Evolutionary conservation across 176 grass and related monocot genomes (phyloP).

Genomic region (Musa acuminata): DNA sequence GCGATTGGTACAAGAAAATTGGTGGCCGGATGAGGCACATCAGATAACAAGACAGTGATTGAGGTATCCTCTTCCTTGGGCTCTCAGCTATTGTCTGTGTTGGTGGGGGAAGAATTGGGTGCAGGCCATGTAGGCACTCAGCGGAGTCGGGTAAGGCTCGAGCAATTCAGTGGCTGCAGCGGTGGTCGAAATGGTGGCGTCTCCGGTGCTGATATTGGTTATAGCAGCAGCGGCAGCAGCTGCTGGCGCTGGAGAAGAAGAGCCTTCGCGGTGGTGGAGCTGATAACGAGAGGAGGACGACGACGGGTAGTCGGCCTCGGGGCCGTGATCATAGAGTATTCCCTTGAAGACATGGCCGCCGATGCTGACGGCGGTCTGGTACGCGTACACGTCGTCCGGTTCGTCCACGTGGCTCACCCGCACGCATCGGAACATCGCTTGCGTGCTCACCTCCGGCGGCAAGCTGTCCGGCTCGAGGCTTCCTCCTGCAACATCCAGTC

Average conservation of each 20-base stretch:
- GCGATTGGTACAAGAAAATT: not conserved
- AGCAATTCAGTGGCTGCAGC: constrained; percentile 20
- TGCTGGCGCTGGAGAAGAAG: constrained; percentile 9
- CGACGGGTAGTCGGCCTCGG: constrained; percentile 13
- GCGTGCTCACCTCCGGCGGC: constrained; percentile 35
- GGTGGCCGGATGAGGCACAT: not conserved
- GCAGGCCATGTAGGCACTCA: constrained; percentile 43
- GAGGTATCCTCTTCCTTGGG: not conserved
- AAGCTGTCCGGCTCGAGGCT: constrained; percentile 21
- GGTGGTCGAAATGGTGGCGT: not conserved
- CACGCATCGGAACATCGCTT: constrained; percentile 43
- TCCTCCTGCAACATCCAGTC: constrained; percentile 1
- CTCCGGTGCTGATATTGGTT: not conserved
- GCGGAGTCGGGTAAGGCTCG: constrained; percentile 33
- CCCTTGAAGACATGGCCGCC: constrained; percentile 45
- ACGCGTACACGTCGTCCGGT: constrained; percentile 31
- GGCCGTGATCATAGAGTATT: constrained; percentile 47
- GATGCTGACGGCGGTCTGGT: constrained; percentile 39
- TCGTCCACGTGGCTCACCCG: constrained; percentile 37
- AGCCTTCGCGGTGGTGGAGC: constrained; percentile 24
- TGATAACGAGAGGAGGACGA: constrained; percentile 2
- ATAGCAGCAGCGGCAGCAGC: constrained; percentile 1
- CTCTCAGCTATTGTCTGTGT: constrained; percentile 22
- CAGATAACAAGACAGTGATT: not conserved
- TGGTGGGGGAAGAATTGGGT: constrained; percentile 56